Evolutionary conservation across 495 filamentous ascomycete species (phyloP).

Genomic region (Aspergillus bertholletiae): DNA sequence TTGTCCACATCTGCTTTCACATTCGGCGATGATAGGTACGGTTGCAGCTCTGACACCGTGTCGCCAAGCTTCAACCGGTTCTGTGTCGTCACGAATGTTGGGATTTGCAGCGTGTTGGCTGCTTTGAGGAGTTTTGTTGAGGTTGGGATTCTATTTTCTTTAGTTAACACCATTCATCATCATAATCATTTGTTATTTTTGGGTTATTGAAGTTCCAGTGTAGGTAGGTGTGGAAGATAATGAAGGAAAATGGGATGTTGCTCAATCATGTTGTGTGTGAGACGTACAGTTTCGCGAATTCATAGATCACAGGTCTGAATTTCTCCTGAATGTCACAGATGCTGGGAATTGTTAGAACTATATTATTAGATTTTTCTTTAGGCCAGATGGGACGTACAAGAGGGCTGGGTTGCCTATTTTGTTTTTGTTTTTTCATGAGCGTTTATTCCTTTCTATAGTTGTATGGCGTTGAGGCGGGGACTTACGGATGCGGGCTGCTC

Average conservation of each 20-base stretch:
- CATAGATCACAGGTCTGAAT: slow-evolving; percentile 76
- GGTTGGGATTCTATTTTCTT: slow-evolving; percentile 27
- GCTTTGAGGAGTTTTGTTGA: slow-evolving; percentile 40
- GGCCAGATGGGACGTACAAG: slow-evolving; percentile 53
- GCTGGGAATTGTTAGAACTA: slow-evolving; percentile 42
- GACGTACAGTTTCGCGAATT: slow-evolving; percentile 74
- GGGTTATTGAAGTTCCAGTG: background rate
- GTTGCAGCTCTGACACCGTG: slow-evolving; percentile 65
- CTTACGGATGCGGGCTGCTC: slow-evolving; percentile 37
- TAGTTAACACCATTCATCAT: no score
- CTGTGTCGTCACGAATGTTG: slow-evolving; percentile 83
- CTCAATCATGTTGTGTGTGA: no score
- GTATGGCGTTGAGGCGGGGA: no score
- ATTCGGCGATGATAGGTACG: slow-evolving; percentile 32
- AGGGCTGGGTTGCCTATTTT: slow-evolving; percentile 61
- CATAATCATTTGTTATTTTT: no score
- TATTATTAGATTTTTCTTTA: background rate
- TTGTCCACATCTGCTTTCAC: slow-evolving; percentile 70
- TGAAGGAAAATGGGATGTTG: no score
- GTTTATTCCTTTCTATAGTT: no score
- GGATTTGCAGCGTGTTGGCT: slow-evolving; percentile 64
- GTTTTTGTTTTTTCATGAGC: slow-evolving; percentile 14
- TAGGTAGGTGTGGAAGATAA: no score
- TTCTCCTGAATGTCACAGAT: slow-evolving; percentile 96
- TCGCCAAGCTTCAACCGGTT: slow-evolving; percentile 69